Conservation (phyloP, 2,329 filamentous ascomycete species). For the Chaetomium sp. region DNA sequence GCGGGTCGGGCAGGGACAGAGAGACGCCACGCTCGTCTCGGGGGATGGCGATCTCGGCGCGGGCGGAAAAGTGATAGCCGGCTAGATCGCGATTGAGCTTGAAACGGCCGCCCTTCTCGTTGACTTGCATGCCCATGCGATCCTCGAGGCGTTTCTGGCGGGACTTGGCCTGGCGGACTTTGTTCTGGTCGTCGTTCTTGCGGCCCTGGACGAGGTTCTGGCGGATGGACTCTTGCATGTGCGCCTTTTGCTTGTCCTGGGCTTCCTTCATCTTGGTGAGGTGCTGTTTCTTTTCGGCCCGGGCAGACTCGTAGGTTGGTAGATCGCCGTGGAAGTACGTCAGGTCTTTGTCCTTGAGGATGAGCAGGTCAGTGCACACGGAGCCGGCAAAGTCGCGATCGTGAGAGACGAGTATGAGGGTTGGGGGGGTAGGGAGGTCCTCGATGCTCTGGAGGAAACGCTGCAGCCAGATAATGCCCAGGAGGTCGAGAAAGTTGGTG, state of each 20-base stretch:
- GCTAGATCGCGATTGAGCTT: conserved; percentile 69
- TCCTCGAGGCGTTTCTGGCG: conserved; percentile 81
- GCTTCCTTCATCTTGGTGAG: conserved; percentile 73
- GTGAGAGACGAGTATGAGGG: conserved; percentile 74
- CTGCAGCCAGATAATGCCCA: conserved; percentile 81
- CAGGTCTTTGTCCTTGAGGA: conserved; percentile 65
- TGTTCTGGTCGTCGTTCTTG: conserved; percentile 75
- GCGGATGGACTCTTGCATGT: conserved; percentile 72
- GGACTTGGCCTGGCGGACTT: conserved; percentile 76
- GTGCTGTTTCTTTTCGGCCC: conserved; percentile 60
- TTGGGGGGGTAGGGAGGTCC: conserved; percentile 46
- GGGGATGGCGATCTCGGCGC: conserved; percentile 67
- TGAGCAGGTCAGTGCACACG: conserved; percentile 68
- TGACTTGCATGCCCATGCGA: conserved; percentile 69
- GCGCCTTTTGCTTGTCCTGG: conserved; percentile 71
- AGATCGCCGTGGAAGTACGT: conserved; percentile 71
- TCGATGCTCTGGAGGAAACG: conserved; percentile 57
- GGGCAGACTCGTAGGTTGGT: conserved; percentile 61
- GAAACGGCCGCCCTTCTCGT: conserved; percentile 65
- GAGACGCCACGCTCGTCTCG: conserved; percentile 53
- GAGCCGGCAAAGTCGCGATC: conserved; percentile 71
- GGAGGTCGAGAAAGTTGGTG: conserved; percentile 77
- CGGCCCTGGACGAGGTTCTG: conserved; percentile 70
- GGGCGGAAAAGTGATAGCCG: conserved; percentile 52
- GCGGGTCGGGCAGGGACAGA: conserved; percentile 54